These are phyloP conservation scores for Fusarium sp. DNA, from an alignment of 2,329 filamentous ascomycete species.

Conservation along the genomic window DNA sequence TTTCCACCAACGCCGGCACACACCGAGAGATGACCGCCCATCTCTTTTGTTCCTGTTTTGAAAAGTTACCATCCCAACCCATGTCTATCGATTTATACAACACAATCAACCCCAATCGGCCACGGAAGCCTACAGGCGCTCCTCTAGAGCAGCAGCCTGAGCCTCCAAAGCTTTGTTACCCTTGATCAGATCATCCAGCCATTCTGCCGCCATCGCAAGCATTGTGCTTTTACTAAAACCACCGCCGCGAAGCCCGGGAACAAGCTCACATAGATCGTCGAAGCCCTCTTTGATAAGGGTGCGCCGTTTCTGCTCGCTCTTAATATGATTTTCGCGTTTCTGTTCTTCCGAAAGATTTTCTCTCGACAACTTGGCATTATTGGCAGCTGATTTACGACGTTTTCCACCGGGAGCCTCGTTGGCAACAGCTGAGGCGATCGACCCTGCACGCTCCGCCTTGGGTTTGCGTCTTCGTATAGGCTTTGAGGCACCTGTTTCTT, in stretches of 20 bases:
- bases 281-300: constrained; percentile 86
- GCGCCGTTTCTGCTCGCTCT: constrained; percentile 86
- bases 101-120: background rate
- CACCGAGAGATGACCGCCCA: constrained; percentile 29
- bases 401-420: constrained; percentile 55
- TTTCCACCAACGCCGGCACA: constrained; percentile 40
- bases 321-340: constrained; percentile 87
- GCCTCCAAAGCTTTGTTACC: constrained; percentile 72
- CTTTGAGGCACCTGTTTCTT: constrained; percentile 50
- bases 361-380: constrained; percentile 60
- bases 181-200: constrained; percentile 76
- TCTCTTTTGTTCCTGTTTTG: constrained; percentile 18
- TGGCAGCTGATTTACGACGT: constrained; percentile 61
- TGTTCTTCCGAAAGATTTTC: constrained; percentile 85
- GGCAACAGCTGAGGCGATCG: constrained; percentile 49
- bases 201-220: constrained; percentile 79
- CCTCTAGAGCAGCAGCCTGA: constrained; percentile 59
- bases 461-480: constrained; percentile 60
- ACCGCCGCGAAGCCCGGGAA: constrained; percentile 78
- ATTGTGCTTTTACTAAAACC: constrained; percentile 87
- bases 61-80: constrained; percentile 27
- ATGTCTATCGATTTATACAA: constrained; percentile 29
- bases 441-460: constrained; percentile 54
- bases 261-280: constrained; percentile 79
- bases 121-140: constrained; percentile 23